Base-by-base conservation (phyloP, 345 rosid genomes). In the Cardamine resedifolia region DNA sequence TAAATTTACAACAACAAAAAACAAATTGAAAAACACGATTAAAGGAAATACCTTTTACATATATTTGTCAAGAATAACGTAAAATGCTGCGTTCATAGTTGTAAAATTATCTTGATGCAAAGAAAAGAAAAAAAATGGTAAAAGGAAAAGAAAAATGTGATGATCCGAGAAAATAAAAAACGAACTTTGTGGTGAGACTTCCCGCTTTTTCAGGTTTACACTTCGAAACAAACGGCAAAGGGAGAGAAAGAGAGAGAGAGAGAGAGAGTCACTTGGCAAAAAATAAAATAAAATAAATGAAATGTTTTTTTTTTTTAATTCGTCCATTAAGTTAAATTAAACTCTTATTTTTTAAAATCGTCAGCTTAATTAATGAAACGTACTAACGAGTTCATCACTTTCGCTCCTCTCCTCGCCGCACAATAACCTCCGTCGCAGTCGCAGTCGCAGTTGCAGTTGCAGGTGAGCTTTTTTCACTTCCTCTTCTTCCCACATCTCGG, bases 101-200 rank as follows among this genome's bases (percentile, higher is more conserved):
- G 4, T 60, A 24, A 38, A 50, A 10, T 12, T 65, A 47, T 73
- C 48, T 53, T 28, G 71, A 43, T 50, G 0, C 23, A 5, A 18
- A 39, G 53, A 20, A 62, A 23, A 21, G 16, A 7, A 26, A 44
- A 44, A 64, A 64, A 68, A 16, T 51, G 68, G 62, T 71, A 52
- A 28, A 47, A 19, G 41, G 61, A 31, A 63, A 39, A 62, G 52
- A 33, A 38, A 65, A 77, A 70, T 58, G 76, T 70, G 72, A 77
- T 70, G 80, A 77, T 77, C 80, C 71, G 75, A 76, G 65, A 76
- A 63, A 76, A 20, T 53, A 31, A 76, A 43, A 76, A 77, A 77
- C 72, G 57, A 77, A 64, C 72, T 77, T 70, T 77, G 76, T 77
- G 80, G 80, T 64, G 21, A 47, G 76, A 58, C 71, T 76, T 71